phyloP scores from a whole-genome alignment of 257 asterid species.

The Salvia rosmarinus region DNA sequence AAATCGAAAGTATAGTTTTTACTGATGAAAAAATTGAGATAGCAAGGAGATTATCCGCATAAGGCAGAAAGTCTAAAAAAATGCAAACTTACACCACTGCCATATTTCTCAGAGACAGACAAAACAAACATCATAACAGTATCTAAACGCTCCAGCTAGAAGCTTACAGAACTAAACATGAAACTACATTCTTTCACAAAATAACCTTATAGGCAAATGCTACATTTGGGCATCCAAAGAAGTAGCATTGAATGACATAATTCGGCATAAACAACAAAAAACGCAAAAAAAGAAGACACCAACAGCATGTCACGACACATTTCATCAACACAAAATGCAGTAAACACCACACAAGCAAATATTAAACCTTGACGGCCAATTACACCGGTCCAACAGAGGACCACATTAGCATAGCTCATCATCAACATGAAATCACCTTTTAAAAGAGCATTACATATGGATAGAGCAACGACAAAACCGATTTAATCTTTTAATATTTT shows the following conservation, averaged over 20 bases:
- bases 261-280: neutral
- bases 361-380: neutral
- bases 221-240: neutral
- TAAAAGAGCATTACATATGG: neutral
- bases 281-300: neutral
- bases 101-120: no score
- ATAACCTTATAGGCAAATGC: neutral
- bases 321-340: neutral
- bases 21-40: neutral
- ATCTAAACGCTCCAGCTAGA: no score
- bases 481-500: neutral
- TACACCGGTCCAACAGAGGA: neutral
- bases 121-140: no score
- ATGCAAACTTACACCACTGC: neutral
- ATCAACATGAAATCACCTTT: neutral
- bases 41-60: neutral
- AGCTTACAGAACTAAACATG: no score
- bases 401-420: neutral
- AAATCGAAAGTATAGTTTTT: neutral
- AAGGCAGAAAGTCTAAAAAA: slow-evolving; percentile 5
- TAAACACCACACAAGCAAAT: neutral
- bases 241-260: slow-evolving; percentile 4
- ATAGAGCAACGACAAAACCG: neutral
- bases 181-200: neutral
- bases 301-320: neutral